Percentiles rank a stretch among this genome's conserved stretches.
Evolutionary conservation across 2,329 filamentous ascomycete species (phyloP).

Genomic region (Fusarium veterinarium): DNA sequence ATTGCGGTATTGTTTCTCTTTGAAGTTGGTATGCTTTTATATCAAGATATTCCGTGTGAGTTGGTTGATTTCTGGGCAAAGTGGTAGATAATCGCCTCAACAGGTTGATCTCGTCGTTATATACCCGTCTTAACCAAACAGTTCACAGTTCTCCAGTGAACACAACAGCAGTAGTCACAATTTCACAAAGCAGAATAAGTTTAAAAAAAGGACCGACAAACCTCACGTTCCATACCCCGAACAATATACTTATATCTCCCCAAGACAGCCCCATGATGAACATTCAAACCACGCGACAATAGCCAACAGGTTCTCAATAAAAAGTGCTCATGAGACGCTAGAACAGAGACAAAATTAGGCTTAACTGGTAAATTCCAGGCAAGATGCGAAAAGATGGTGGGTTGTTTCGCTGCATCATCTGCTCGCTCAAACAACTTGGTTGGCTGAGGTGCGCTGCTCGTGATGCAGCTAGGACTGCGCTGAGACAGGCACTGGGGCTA

Average conservation of each 20-base stretch:
- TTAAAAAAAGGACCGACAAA: neutral
- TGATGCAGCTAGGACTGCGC: slow-evolving; percentile 32
- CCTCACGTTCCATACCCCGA: neutral
- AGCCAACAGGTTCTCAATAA: slow-evolving; percentile 20
- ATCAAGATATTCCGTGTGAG: neutral
- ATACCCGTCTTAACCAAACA: slow-evolving; percentile 7
- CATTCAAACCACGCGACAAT: slow-evolving; percentile 17
- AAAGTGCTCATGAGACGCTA: slow-evolving; percentile 32
- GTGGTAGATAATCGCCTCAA: neutral
- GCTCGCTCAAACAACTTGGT: slow-evolving; percentile 19
- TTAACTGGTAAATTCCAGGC: slow-evolving; percentile 11
- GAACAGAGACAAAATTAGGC: neutral
- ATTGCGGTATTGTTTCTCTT: neutral
- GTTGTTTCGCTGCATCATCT: slow-evolving; percentile 38
- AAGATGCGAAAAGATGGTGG: slow-evolving; percentile 22
- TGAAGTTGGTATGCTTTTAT: neutral
- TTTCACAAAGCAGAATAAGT: slow-evolving; percentile 1
- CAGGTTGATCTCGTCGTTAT: slow-evolving; percentile 18
- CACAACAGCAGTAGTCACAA: slow-evolving; percentile 20
- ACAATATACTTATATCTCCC: slow-evolving; percentile 23
- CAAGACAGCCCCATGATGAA: slow-evolving; percentile 13
- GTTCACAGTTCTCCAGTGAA: slow-evolving; percentile 11
- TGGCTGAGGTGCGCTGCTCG: slow-evolving; percentile 31
- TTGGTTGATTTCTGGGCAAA: neutral
- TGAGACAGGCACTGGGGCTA: slow-evolving; percentile 25